Evolutionary conservation across 331 rosid genomes (phyloP), one percentile per base, ranked within the genome.

Genomic region (Malus hybrid): DNA sequence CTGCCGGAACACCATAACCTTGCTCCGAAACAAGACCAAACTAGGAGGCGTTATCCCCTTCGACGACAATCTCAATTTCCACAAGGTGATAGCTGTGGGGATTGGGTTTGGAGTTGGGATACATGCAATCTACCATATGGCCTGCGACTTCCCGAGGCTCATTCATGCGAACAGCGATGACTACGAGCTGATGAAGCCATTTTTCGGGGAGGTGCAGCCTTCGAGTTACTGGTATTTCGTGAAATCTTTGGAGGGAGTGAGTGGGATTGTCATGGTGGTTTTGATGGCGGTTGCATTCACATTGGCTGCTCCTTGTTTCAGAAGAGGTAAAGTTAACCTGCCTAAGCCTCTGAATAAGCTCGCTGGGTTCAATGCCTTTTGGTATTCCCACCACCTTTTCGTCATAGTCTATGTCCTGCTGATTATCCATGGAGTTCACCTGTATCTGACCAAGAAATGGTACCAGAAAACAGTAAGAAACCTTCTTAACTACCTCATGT

Each of bases 381-480:
- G 97, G 97, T 92, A 92, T 77, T 75, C 91, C 52, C 97, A 92
- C 70, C 97, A 92, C 86, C 87, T 92, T 76, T 87, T 92, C 69
- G 14, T 85, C 80, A 11, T 90, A 74, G 97, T 87, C 72, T 92
- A 92, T 72, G 48, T 84, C 73, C 73, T 92, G 66, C 79, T 88
- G 79, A 74, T 87, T 63, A 73, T 92, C 67, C 96, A 92, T 52
- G 97, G 97, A 48, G 39, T 73, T 80, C 74, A 78, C 79, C 80
- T 91, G 28, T 89, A 83, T 85, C 80, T 88, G 52, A 56, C 83
- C 27, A 70, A 69, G 73, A 71, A 91, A 2, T 89, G 90, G 96
- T 73, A 85, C 83, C 44, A 82, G 78, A 89, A 89, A 83, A 88
- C 97, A 90, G 96, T 91, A 11, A 56, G 60, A 28, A 55, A 36